Evolutionary conservation across 495 filamentous ascomycete species (phyloP).

Genomic region (Aspergillus ostianus): DNA sequence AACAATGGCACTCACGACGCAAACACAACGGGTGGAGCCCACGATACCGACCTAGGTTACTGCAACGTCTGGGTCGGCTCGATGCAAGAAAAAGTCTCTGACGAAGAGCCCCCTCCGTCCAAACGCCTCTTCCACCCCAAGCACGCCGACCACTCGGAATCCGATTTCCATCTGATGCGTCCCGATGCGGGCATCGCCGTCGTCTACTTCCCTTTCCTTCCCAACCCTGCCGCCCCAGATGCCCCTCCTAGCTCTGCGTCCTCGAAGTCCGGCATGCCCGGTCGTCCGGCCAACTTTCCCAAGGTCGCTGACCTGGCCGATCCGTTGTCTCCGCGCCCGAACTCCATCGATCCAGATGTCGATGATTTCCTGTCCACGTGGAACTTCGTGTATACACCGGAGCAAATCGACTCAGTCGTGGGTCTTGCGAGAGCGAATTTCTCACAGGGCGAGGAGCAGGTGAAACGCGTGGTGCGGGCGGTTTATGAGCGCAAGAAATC

Average conservation of each 20-base stretch:
- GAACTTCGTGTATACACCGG: conserved; percentile 93
- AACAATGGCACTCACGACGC: conserved; percentile 38
- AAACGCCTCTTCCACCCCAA: conserved; percentile 52
- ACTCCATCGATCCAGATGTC: conserved; percentile 73
- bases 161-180: conserved; percentile 70
- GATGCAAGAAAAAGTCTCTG: conserved; percentile 62
- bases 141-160: conserved; percentile 38
- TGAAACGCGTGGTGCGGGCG: conserved; percentile 74
- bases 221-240: conserved; percentile 58
- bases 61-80: conserved; percentile 96
- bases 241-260: conserved; percentile 25
- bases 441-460: conserved; percentile 70
- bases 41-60: conserved; percentile 67
- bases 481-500: conserved; percentile 91
- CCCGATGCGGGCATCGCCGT: conserved; percentile 84
- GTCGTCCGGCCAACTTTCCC: conserved; percentile 15
- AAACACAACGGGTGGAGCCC: conserved; percentile 14
- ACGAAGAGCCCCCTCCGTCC: conserved; percentile 62
- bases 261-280: conserved; percentile 25
- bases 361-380: conserved; percentile 89
- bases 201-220: conserved; percentile 85
- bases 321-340: conserved; percentile 50
- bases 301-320: conserved; percentile 19
- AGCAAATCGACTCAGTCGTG: conserved; percentile 79
- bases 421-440: conserved; percentile 85